Evolutionary conservation across 1,284 basidiomycete species (phyloP), one percentile per base, ranked within the genome.

Genomic region (Bjerkandera adusta): DNA sequence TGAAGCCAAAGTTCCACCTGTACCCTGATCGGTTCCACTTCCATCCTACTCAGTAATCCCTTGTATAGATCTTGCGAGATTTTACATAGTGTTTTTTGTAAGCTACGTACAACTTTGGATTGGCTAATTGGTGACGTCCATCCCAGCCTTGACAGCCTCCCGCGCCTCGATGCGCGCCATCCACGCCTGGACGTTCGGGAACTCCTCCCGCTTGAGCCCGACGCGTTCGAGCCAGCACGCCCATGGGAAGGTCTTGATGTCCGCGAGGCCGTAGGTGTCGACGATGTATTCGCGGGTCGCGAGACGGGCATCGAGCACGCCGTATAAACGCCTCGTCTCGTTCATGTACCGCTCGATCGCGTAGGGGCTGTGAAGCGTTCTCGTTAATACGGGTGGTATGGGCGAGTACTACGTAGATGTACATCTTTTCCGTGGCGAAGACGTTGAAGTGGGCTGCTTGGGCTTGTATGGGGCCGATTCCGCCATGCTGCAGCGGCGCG

Each of bases 281-380:
- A 43, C 85, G 24, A 93, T 77, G 64, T 74, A 92, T 45, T 85
- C 78, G 20, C 81, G 76, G 42, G 73, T 72, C 25, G 68, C 61
- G 2, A 94, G 76, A 16, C 82, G 79, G 47, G 79, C 77, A 54
- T 92, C 82, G 45, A 92, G 75, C 7, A 92, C 89, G 32, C 76
- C 69, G 61, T 86, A 90, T 4, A 93, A 73, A 24, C 90, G 78
- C 61, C 82, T 82, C 2, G 86, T 86, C 71, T 93, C 91, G 27
- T 86, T 77, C 21, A 76, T 55, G 67, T 90, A 92, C 41, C 87
- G 36, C 36, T 45, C 39, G 35, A 49, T 49, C 10, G 41, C 42
- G 36, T 49, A 48, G 1, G 46, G 46, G 46, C 78, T 81, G 67
- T 3, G 1, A 15, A 16, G 22, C 18, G 4, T 8, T 5, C 22